Evolutionary conservation across 2,329 filamentous ascomycete genomes (phyloP), one percentile per base, ranked within the genome.

Genomic region (Bretziella fagacearum): DNA sequence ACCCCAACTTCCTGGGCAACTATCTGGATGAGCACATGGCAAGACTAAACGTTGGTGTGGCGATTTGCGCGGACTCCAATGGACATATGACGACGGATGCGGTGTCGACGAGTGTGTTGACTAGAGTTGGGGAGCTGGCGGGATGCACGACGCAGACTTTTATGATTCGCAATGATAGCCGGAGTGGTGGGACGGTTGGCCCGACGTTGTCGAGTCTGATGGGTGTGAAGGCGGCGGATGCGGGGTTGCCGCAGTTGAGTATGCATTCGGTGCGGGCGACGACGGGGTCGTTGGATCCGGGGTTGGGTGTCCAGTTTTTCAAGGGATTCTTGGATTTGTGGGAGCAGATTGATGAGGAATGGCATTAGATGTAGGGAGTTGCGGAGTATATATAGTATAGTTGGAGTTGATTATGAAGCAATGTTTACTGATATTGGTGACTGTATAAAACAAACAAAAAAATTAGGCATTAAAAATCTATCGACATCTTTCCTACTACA

Each of bases 41-140:
- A 1, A 74, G 83, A 50, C 74, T 98, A 46, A 98, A 98, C 60
- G 76, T 91, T 26, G 91, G 91, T 29, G 72, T 95, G 26, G 75
- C 79, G 13, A 71, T 98, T 32, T 79, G 77, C 39, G 77, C 78
- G 18, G 89, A 96, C 62, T 77, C 78, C 44, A 95, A 95, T 58
- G 91, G 85, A 3, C 85, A 96, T 65, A 94, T 95, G 84, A 94
- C 89, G 3, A 95, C 89, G 2, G 87, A 96, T 59, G 77, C 80
- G 47, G 77, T 94, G 15, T 91, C 83, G 8, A 83, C 84, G 3
- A 78, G 85, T 3, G 74, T 96, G 51, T 66, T 96, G 29, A 75
- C 80, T 54, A 74, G 83, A 22, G 74, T 93, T 32, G 87, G 85
- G 6, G 78, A 86, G 54, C 77, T 83, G 50, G 73, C 70, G 52